These are phyloP conservation scores for Arachnomyces sp. DNA, from an alignment of 2,329 filamentous ascomycete genomes.

Conservation along the genomic window DNA sequence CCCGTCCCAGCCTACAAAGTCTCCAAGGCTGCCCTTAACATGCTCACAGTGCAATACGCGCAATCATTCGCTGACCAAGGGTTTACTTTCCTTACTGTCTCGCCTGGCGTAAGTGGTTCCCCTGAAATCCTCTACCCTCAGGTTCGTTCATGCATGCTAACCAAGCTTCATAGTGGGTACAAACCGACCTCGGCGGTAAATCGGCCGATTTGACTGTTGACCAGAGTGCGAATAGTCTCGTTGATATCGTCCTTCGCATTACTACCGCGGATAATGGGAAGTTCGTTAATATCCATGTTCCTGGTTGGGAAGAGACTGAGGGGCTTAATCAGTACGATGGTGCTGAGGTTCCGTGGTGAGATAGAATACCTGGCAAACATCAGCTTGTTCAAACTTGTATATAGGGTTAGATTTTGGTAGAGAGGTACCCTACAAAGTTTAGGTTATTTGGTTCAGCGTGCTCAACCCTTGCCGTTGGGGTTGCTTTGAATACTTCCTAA, in stretches of 20 bases:
- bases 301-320: slow-evolving; percentile 22
- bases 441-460: too few relatives aligned
- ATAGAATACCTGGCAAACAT: too few relatives aligned
- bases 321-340: slow-evolving; percentile 27
- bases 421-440: too few relatives aligned
- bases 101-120: slow-evolving; percentile 38
- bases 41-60: slow-evolving; percentile 35
- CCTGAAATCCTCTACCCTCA: not conserved
- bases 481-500: too few relatives aligned
- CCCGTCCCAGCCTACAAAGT: slow-evolving; percentile 36
- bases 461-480: too few relatives aligned
- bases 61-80: slow-evolving; percentile 26
- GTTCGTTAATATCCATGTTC: slow-evolving; percentile 34
- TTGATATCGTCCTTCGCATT: slow-evolving; percentile 37
- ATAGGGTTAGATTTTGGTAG: too few relatives aligned
- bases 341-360: slow-evolving; percentile 15
- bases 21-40: slow-evolving; percentile 42
- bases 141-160: not conserved
- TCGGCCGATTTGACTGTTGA: slow-evolving; percentile 32
- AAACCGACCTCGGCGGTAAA: slow-evolving; percentile 33
- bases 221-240: slow-evolving; percentile 24
- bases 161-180: slow-evolving; percentile 29
- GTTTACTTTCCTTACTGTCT: slow-evolving; percentile 35
- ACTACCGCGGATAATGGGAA: slow-evolving; percentile 36
- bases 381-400: too few relatives aligned